Conservation (phyloP, 192 early-diverging fungal species). For the Gigaspora rosea region DNA sequence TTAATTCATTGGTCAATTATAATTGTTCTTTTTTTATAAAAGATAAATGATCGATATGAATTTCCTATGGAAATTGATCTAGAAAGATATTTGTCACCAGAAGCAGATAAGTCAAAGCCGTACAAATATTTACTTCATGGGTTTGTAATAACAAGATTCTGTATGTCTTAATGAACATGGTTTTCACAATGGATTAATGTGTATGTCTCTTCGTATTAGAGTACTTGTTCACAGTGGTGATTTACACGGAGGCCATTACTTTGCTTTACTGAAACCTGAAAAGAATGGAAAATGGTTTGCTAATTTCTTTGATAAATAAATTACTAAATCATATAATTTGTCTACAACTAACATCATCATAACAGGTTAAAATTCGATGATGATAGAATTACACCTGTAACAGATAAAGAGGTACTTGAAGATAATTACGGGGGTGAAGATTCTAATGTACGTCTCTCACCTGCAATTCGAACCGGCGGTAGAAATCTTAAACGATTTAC, state of each 20-base stretch:
- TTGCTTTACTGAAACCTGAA: conserved; percentile 83
- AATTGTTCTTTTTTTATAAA: background rate
- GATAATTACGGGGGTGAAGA: conserved; percentile 92
- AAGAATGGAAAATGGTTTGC: conserved; percentile 73
- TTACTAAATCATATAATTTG: background rate
- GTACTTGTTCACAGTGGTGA: conserved; percentile 97
- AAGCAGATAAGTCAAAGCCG: conserved; percentile 61
- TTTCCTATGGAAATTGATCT: conserved; percentile 89
- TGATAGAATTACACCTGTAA: conserved; percentile 84
- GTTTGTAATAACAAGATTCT: conserved; percentile 39
- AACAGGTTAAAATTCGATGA: conserved; percentile 88
- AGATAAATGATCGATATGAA: conserved; percentile 96
- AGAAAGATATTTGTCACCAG: conserved; percentile 72
- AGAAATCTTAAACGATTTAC: conserved; percentile 78
- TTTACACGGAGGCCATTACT: conserved; percentile 92
- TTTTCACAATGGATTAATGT: background rate
- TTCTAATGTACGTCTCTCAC: conserved; percentile 38
- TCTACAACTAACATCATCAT: background rate
- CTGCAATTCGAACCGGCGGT: conserved; percentile 43
- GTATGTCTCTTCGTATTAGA: conserved; percentile 41
- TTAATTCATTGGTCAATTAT: conserved; percentile 3
- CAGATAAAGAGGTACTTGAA: conserved; percentile 82
- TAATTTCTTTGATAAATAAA: background rate
- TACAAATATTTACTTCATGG: conserved; percentile 89
- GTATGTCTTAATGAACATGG: background rate